phyloP scores from a whole-genome alignment of 148 eudicot genomes.

The Gaultheria prostrata region DNA sequence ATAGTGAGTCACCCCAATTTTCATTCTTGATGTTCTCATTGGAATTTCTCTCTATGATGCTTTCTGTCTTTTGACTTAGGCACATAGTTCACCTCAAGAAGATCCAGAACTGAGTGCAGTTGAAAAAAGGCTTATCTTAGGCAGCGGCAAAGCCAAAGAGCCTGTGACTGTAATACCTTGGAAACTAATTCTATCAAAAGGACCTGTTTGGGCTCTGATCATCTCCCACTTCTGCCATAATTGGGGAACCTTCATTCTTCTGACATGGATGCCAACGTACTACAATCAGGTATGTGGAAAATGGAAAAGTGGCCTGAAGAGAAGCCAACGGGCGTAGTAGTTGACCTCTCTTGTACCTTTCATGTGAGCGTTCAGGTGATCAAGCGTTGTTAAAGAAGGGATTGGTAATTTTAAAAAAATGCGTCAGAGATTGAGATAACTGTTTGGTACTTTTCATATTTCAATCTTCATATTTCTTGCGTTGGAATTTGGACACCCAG shows the following conservation, averaged over 20 bases:
- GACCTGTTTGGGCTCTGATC: conserved; percentile 97
- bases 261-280: conserved; percentile 99
- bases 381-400: not conserved
- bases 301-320: not conserved
- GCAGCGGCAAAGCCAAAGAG: conserved; percentile 59
- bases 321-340: not conserved
- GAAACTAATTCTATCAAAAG: conserved; percentile 85
- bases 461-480: not conserved
- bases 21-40: not conserved
- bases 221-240: conserved; percentile 98
- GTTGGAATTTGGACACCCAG: not conserved
- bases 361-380: not conserved
- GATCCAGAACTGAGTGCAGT: conserved; percentile 68
- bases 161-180: conserved; percentile 87
- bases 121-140: conserved; percentile 73
- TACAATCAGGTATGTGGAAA: conserved; percentile 68
- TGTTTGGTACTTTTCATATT: not conserved
- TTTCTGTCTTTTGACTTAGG: conserved; percentile 41
- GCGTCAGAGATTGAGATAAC: not conserved
- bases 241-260: conserved; percentile 97
- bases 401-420: not conserved
- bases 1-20: not conserved
- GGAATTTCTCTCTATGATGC: not conserved
- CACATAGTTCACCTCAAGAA: conserved; percentile 77
- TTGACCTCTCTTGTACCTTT: not conserved